Conservation (phyloP, 1,139 yeast species). For the Saccharomyces hybrid region DNA sequence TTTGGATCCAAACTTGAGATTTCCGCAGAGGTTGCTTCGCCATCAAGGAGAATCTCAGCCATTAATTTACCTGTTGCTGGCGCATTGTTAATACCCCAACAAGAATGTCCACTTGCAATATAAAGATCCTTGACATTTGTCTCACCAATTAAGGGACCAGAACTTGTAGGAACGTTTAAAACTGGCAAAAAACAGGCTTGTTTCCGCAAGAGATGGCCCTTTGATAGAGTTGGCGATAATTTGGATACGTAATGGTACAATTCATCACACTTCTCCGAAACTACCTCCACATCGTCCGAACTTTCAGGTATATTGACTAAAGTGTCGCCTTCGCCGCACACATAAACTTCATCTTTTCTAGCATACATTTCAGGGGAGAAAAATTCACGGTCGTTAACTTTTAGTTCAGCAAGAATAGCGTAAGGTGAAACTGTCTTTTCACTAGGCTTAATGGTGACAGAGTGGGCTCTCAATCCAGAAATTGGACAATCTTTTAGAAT, state of each 20-base stretch:
- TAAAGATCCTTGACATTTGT: constrained; percentile 75
- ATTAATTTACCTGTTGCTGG: constrained; percentile 92
- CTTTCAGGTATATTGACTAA: constrained; percentile 88
- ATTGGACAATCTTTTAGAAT: constrained; percentile 88
- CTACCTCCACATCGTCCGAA: constrained; percentile 88
- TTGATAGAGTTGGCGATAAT: constrained; percentile 60
- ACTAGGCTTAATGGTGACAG: constrained; percentile 83
- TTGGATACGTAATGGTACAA: constrained; percentile 76
- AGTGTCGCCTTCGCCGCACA: constrained; percentile 96
- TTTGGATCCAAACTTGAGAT: constrained; percentile 78
- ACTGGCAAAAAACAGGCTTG: constrained; percentile 97
- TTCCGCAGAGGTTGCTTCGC: constrained; percentile 72
- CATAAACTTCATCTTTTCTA: constrained; percentile 89
- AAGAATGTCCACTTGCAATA: constrained; percentile 88
- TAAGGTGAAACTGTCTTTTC: constrained; percentile 66
- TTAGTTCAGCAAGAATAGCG: constrained; percentile 89
- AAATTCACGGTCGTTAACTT: constrained; percentile 54
- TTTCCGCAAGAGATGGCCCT: constrained; percentile 75
- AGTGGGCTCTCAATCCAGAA: constrained; percentile 86
- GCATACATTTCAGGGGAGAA: constrained; percentile 93
- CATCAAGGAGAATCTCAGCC: constrained; percentile 95
- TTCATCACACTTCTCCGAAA: constrained; percentile 80
- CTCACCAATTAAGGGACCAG: constrained; percentile 92
- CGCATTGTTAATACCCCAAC: constrained; percentile 98
- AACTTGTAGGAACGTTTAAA: constrained; percentile 79